phyloP scores from a whole-genome alignment of 2,329 filamentous ascomycete genomes.

The Elsinoe perseae region DNA sequence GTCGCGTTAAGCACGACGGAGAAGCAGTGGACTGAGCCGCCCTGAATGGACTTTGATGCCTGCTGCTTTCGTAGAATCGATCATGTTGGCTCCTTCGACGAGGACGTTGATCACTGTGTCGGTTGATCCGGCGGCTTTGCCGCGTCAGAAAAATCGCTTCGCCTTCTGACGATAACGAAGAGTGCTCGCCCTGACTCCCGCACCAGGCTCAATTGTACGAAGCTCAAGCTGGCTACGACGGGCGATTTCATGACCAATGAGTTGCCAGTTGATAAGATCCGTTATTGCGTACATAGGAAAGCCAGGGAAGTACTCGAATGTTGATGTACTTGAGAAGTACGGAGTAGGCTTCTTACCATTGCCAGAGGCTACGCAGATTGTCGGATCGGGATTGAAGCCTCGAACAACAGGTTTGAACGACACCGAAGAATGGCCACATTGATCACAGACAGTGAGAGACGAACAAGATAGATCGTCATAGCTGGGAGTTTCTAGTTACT shows the following conservation, averaged over 20 bases:
- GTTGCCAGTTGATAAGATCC: constrained; percentile 46
- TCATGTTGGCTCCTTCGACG: constrained; percentile 36
- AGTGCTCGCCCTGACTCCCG: constrained; percentile 44
- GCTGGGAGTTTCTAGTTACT: too few relatives aligned
- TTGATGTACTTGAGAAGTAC: constrained; percentile 55
- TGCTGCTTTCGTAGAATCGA: constrained; percentile 37
- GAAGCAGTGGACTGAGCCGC: constrained; percentile 31
- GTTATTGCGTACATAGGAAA: constrained; percentile 53
- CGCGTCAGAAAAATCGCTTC: constrained; percentile 36
- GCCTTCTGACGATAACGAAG: constrained; percentile 35
- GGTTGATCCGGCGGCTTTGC: constrained; percentile 27
- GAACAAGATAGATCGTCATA: neutral
- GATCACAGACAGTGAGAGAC: neutral
- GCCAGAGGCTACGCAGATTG: constrained; percentile 42
- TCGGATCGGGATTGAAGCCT: constrained; percentile 57
- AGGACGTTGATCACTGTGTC: constrained; percentile 40
- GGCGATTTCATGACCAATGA: constrained; percentile 47
- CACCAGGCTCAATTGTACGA: constrained; percentile 45
- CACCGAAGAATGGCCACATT: neutral
- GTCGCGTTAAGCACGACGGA: constrained; percentile 39
- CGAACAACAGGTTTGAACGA: constrained; percentile 41
- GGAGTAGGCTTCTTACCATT: constrained; percentile 25
- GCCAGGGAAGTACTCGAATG: constrained; percentile 56
- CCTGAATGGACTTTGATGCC: constrained; percentile 43
- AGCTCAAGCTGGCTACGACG: constrained; percentile 46